phyloP scores from a whole-genome alignment of 805 yeast genomes.

The Isabelozyma rhagii region DNA sequence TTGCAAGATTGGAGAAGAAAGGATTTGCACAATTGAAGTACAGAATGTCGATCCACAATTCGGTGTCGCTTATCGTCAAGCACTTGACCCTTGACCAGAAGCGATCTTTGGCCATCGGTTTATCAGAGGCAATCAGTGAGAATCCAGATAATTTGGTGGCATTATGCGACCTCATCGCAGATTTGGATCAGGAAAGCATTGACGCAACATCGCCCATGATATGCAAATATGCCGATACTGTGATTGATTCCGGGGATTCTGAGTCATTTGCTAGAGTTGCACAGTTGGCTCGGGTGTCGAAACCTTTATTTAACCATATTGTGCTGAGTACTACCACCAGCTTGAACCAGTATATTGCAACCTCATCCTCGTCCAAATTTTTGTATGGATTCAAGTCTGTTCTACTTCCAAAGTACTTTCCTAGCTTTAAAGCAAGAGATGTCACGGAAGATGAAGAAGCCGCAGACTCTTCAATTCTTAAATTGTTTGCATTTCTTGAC shows the following conservation, averaged over 20 bases:
- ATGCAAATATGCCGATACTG: slow-evolving; percentile 3
- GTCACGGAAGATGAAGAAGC: not conserved
- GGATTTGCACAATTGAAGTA: too few species aligned
- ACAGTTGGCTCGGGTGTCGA: slow-evolving; percentile 11
- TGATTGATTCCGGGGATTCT: slow-evolving; percentile 1
- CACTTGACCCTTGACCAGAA: slow-evolving; percentile 15
- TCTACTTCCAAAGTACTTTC: not conserved
- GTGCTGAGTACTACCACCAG: slow-evolving; percentile 1
- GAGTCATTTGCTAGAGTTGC: slow-evolving; percentile 8
- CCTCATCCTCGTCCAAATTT: not conserved
- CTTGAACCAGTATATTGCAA: not conserved
- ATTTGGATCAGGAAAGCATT: slow-evolving; percentile 9
- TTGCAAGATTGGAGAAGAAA: too few species aligned
- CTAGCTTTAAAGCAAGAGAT: not conserved
- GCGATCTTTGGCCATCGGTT: slow-evolving; percentile 15
- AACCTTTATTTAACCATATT: slow-evolving; percentile 11
- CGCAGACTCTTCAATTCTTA: not conserved
- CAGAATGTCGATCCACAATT: not conserved
- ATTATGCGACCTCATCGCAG: slow-evolving; percentile 25
- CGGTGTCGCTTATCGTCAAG: not conserved
- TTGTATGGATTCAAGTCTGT: not conserved
- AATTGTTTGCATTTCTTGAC: not conserved
- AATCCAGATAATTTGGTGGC: slow-evolving; percentile 13
- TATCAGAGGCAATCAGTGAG: slow-evolving; percentile 13
- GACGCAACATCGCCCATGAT: slow-evolving; percentile 6